Base-by-base conservation (phyloP, 2,329 filamentous ascomycete genomes). In the Pleomassaria siparia region DNA sequence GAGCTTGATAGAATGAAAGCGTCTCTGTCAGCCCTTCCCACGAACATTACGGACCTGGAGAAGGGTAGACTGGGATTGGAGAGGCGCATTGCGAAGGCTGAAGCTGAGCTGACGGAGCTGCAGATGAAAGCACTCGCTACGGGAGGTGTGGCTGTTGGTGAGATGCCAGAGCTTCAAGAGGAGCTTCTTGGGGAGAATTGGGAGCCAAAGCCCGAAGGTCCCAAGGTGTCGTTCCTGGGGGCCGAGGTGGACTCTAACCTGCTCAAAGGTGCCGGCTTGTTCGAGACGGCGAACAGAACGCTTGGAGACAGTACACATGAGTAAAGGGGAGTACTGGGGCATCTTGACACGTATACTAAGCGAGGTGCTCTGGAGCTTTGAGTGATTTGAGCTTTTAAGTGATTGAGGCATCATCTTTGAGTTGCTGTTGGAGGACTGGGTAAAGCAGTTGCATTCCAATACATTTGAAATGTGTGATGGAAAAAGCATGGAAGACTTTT, bases 241-340 rank as follows among this genome's bases (percentile, higher is more conserved):
- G 55, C 54, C 0, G 57, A 62, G 58, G 59, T 66, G 21, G 64
- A 68, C 33, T 62, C 56, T 20, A 60, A 64, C 37, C 40, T 69
- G 33, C 50, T 68, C 13, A 62, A 56, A 51, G 58, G 52, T 4
- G 64, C 62, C 4, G 68, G 66, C 3, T 36, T 69, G 41, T 33
- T 56, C 3, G 59, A 55, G 16, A 57, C 50, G 29, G 59, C 53
- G 9, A 46, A 56, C 20, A 54, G 53, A 32, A 58, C 59, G 48
- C 20, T 58, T 37, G 45, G 44, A 22, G 56, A 53, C n/a, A n/a
- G n/a, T n/a, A n/a, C n/a, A n/a, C n/a, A n/a, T n/a, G n/a, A n/a
- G n/a, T n/a, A n/a, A n/a, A n/a, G n/a, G n/a, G n/a, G n/a, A n/a
- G n/a, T n/a, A n/a, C n/a, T n/a, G n/a, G n/a, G n/a, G n/a, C n/a